These are phyloP conservation scores for Pseudonectria buxi DNA, from an alignment of 2,329 filamentous ascomycete genomes.

Conservation along the genomic window DNA sequence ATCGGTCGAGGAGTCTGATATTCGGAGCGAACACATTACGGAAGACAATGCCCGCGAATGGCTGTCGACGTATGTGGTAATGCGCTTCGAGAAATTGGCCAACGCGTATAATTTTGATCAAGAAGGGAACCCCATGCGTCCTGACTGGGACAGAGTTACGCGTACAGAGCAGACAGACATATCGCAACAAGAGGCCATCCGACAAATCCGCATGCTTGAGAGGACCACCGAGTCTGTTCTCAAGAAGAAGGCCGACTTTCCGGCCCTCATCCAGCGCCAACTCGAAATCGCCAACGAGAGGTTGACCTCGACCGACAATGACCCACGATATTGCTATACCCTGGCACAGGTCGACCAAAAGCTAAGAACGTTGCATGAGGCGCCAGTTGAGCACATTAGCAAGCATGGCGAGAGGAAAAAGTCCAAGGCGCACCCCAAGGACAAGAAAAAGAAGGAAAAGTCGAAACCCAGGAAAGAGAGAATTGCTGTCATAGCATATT, in stretches of 20 bases:
- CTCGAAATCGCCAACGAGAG: conserved; percentile 32
- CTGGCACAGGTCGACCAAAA: conserved; percentile 40
- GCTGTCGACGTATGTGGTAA: conserved; percentile 34
- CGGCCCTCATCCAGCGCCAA: conserved; percentile 32
- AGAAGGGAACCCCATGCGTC: conserved; percentile 25
- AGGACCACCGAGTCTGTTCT: conserved; percentile 22
- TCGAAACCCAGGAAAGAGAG: conserved; percentile 29
- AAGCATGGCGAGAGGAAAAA: conserved; percentile 9
- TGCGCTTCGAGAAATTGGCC: conserved; percentile 35
- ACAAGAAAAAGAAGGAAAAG: conserved; percentile 19
- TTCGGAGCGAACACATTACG: conserved; percentile 30
- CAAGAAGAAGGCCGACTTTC: conserved; percentile 34
- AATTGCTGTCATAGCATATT: conserved; percentile 39
- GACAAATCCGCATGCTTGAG: conserved; percentile 33
- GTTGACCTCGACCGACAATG: conserved; percentile 28
- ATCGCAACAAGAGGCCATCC: conserved; percentile 30
- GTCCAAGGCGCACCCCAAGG: conserved; percentile 13
- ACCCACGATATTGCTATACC: conserved; percentile 33
- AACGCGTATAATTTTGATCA: conserved; percentile 28
- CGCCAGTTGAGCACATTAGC: conserved; percentile 3
- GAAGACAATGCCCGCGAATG: conserved; percentile 31
- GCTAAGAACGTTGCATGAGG: conserved; percentile 21
- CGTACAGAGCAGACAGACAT: conserved; percentile 29
- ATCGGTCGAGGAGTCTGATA: conserved; percentile 26
- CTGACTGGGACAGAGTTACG: conserved; percentile 36